A percentile compares a stretch with the other conserved stretches of the same genome.
phyloP scores from a whole-genome alignment of 805 yeast species.

The Alloascoidea hylecoeti region DNA sequence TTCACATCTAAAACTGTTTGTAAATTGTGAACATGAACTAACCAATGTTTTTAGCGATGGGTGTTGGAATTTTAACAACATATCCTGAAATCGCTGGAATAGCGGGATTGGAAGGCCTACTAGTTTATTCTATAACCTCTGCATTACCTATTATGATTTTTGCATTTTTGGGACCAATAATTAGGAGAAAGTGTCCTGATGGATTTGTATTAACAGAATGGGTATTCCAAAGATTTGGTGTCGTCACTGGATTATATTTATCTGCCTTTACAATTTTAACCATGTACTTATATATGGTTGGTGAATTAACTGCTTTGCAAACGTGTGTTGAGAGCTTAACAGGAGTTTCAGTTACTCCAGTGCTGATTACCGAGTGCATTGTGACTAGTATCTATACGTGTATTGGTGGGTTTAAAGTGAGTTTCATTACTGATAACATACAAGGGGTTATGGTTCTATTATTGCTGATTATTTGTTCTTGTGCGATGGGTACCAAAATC shows the following conservation, averaged over 20 bases:
- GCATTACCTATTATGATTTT: constrained; percentile 79
- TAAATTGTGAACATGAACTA: constrained; percentile 1
- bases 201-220: constrained; percentile 91
- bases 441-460: constrained; percentile 68
- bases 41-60: constrained; percentile 41
- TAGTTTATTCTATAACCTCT: constrained; percentile 69
- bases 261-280: constrained; percentile 77
- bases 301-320: constrained; percentile 73
- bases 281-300: constrained; percentile 74
- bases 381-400: constrained; percentile 82
- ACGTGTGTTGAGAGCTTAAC: constrained; percentile 68
- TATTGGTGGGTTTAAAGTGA: constrained; percentile 79
- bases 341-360: constrained; percentile 65
- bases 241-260: constrained; percentile 55
- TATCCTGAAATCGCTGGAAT: constrained; percentile 78
- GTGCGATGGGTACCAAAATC: constrained; percentile 68
- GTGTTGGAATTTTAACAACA: constrained; percentile 78
- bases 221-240: constrained; percentile 78
- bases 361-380: constrained; percentile 70
- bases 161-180: constrained; percentile 69
- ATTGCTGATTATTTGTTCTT: constrained; percentile 52
- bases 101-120: constrained; percentile 76
- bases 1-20: constrained; percentile 5
- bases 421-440: constrained; percentile 75
- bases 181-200: constrained; percentile 67